A percentile compares a stretch with the other conserved stretches of the same genome.
phyloP scores from a whole-genome alignment of 495 filamentous ascomycete species.

The Platismatia glauca region DNA sequence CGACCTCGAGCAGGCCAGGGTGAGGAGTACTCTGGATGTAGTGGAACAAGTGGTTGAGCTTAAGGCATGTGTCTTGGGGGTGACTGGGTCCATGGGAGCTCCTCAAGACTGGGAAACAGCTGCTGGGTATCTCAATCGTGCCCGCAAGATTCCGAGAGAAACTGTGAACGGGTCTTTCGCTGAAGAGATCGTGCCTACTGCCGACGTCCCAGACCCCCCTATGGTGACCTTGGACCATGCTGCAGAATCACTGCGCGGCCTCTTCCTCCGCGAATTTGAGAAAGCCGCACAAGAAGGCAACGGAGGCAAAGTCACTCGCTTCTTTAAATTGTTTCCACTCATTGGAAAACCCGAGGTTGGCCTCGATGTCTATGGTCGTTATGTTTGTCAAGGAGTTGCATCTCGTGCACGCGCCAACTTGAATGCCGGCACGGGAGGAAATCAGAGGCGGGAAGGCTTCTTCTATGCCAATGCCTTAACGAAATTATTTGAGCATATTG shows the following conservation, averaged over 20 bases:
- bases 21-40: conserved; percentile 80
- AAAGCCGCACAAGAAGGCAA: conserved; percentile 80
- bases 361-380: conserved; percentile 86
- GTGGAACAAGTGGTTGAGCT: conserved; percentile 95
- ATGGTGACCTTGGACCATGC: conserved; percentile 79
- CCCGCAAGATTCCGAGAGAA: conserved; percentile 64
- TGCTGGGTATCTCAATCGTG: conserved; percentile 76
- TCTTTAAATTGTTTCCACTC: conserved; percentile 95
- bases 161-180: conserved; percentile 84
- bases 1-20: conserved; percentile 81
- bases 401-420: conserved; percentile 71
- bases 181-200: conserved; percentile 83
- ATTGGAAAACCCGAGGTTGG: conserved; percentile 86
- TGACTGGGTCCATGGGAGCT: conserved; percentile 90
- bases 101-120: conserved; percentile 98
- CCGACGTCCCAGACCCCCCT: conserved; percentile 88
- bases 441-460: conserved; percentile 60
- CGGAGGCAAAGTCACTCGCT: conserved; percentile 79
- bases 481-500: conserved; percentile 92
- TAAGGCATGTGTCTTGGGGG: conserved; percentile 91
- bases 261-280: conserved; percentile 93
- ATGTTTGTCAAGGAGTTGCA: conserved; percentile 90
- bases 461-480: conserved; percentile 91
- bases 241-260: conserved; percentile 71
- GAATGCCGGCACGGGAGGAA: conserved; percentile 49